phyloP scores from a whole-genome alignment of 257 asterid species.

The Euphrasia confusa region DNA sequence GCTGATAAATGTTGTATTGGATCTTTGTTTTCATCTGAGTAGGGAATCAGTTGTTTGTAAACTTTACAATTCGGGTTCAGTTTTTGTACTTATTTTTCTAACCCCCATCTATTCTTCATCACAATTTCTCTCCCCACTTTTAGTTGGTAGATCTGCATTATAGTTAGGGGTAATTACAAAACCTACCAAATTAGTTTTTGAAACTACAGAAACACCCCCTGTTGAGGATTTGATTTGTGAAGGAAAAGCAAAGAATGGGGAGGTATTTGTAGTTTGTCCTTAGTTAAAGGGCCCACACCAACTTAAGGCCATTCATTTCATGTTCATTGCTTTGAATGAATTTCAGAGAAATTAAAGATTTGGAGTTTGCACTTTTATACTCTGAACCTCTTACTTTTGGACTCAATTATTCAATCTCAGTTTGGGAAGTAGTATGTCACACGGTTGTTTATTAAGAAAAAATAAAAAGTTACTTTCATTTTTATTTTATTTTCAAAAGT shows the following conservation, averaged over 20 bases:
- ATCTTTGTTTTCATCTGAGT: background rate
- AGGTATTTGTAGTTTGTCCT: background rate
- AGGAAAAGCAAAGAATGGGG: background rate
- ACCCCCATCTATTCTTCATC: background rate
- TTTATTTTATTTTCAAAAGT: too few species aligned
- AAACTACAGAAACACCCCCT: background rate
- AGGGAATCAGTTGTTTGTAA: background rate
- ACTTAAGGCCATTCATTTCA: background rate
- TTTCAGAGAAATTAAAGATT: background rate
- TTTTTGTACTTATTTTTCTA: background rate
- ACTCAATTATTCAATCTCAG: background rate
- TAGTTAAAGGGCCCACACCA: background rate
- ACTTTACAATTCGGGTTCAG: background rate
- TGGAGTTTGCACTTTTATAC: background rate
- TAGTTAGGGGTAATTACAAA: background rate
- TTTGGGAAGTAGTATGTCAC: too few species aligned
- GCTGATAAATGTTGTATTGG: background rate
- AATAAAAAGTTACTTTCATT: too few species aligned
- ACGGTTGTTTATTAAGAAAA: too few species aligned
- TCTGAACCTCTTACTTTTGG: too few species aligned
- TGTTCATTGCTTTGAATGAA: slow-evolving; percentile 4
- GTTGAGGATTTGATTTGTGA: background rate
- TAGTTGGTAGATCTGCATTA: background rate
- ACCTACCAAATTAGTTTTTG: background rate
- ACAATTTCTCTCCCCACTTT: background rate